phyloP scores from a whole-genome alignment of 495 filamentous ascomycete genomes.

The Letharia lupina region DNA sequence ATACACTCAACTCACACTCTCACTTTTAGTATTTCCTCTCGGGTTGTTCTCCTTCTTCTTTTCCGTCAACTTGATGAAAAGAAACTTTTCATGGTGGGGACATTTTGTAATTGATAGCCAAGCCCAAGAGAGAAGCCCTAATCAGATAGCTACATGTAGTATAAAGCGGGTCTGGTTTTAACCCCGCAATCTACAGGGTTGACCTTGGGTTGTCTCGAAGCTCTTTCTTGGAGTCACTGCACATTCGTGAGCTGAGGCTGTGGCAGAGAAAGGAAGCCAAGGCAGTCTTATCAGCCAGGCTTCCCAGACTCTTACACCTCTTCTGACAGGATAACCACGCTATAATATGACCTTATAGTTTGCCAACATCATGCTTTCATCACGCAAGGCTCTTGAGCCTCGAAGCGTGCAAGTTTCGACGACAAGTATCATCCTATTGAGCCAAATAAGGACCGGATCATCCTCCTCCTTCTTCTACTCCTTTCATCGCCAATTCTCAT shows the following conservation, averaged over 20 bases:
- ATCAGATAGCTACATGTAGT: too few species aligned
- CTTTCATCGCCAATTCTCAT: slow-evolving; percentile 14
- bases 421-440: background rate
- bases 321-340: background rate
- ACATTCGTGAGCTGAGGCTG: background rate
- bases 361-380: slow-evolving; percentile 19
- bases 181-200: background rate
- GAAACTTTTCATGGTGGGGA: too few species aligned
- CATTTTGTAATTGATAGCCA: too few species aligned
- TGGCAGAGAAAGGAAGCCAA: background rate
- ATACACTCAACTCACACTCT: too few species aligned
- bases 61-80: too few species aligned
- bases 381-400: slow-evolving; percentile 10
- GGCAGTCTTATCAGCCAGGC: background rate
- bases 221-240: background rate
- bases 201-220: background rate
- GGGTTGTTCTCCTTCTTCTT: too few species aligned
- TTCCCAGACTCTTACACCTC: background rate
- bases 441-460: background rate
- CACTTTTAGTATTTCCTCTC: too few species aligned
- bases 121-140: too few species aligned
- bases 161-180: too few species aligned
- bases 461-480: slow-evolving; percentile 3
- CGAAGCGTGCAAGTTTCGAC: slow-evolving; percentile 8
- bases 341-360: slow-evolving; percentile 3